phyloP scores from a whole-genome alignment of 2,329 filamentous ascomycete genomes.

The Alternaria brassicicola region DNA sequence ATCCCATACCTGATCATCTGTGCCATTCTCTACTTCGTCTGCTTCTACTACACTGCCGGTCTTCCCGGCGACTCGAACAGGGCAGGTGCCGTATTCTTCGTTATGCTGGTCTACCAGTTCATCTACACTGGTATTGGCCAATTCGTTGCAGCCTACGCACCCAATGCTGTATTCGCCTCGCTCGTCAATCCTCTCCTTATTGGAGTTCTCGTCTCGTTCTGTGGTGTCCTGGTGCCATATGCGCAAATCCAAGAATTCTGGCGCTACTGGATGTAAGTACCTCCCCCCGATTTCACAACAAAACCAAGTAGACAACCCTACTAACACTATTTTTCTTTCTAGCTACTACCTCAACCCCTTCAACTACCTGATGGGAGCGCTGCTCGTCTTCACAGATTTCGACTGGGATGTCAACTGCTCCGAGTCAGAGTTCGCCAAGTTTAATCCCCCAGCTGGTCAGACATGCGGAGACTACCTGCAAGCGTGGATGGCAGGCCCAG shows the following conservation, averaged over 20 bases:
- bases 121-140: constrained; percentile 63
- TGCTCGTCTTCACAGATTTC: constrained; percentile 51
- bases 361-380: constrained; percentile 51
- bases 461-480: constrained; percentile 63
- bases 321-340: neutral
- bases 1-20: constrained; percentile 69
- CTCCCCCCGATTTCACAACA: neutral
- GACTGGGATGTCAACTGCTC: constrained; percentile 50
- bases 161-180: constrained; percentile 56
- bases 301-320: neutral
- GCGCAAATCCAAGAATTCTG: constrained; percentile 72
- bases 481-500: constrained; percentile 12
- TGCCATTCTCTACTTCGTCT: constrained; percentile 65
- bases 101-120: constrained; percentile 69
- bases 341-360: constrained; percentile 51
- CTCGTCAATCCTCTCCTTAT: constrained; percentile 54
- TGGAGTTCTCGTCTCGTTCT: constrained; percentile 32
- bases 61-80: constrained; percentile 51
- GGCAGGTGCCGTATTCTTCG: constrained; percentile 58
- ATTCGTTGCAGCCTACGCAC: constrained; percentile 57
- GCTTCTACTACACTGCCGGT: constrained; percentile 66
- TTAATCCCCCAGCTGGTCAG: constrained; percentile 58
- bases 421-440: constrained; percentile 45
- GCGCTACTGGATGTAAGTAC: constrained; percentile 51
- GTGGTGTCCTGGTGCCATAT: constrained; percentile 68